Base-by-base conservation (phyloP, 2,329 filamentous ascomycete species). In the Aaosphaeria pasadenensis region DNA sequence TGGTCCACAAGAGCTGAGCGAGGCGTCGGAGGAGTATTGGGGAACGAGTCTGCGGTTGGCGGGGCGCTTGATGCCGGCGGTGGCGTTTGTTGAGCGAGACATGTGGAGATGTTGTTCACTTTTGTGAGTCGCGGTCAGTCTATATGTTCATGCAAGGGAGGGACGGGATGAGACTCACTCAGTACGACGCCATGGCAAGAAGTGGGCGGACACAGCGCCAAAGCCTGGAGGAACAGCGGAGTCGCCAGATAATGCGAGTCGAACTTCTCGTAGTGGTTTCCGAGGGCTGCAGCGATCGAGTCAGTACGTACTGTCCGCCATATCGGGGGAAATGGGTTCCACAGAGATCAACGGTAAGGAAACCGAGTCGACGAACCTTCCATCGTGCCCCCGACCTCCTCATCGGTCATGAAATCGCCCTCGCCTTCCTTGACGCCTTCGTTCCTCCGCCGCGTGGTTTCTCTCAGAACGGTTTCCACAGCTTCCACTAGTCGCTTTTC, bases 201-300 rank as follows among this genome's bases (percentile, higher is more conserved):
- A 28, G 74, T 76, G 1, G 73, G 72, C 3, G 83, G 78, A 66
- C 83, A 86, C 41, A 94, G 72, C 13, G 85, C 80, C 32, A 96
- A 77, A 5, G 91, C 89, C 63, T 95, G 90, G 59, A 96, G 83
- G 67, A 91, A 95, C 30, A 96, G 77, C 4, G 91, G 91, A 24
- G 91, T 81, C 5, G 91, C 87, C 2, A 96, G 83, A 57, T 92
- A 88, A 62, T 90, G 86, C 58, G 88, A 83, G 40, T 85, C 82
- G 58, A 83, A 84, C 43, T 80, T 78, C 62, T 89, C 84, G 70
- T 95, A 96, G 58, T 85, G 84, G 49, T 86, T 80, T 13, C 83
- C 92, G 28, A 96, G 79, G 9, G 88, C 86, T 82, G 63, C 17
- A 24, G 17, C 47, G 50, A 60, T 57, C 5, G 63, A 68, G 33